phyloP scores from a whole-genome alignment of 495 filamentous ascomycete species.

The Jackrogersella minutella region DNA sequence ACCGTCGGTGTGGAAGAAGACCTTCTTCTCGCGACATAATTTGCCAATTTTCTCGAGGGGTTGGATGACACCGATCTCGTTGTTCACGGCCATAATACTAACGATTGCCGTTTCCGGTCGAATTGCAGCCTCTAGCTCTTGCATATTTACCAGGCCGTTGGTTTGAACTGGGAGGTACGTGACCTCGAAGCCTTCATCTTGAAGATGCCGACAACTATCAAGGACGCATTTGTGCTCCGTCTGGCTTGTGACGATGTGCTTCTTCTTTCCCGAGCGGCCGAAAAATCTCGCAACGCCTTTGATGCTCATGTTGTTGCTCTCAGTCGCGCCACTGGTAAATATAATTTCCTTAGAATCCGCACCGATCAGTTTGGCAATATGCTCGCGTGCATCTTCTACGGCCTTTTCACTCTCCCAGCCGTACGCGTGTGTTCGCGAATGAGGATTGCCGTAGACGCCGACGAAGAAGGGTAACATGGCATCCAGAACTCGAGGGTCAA shows the following conservation, averaged over 20 bases:
- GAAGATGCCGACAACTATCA: slow-evolving; percentile 94
- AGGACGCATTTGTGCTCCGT: slow-evolving; percentile 99
- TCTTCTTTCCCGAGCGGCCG: slow-evolving; percentile 91
- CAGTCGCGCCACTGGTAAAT: slow-evolving; percentile 96
- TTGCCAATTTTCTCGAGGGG: slow-evolving; percentile 92
- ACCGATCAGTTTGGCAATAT: slow-evolving; percentile 87
- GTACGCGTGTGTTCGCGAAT: slow-evolving; percentile 97
- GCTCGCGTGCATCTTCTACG: slow-evolving; percentile 81
- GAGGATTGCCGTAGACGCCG: slow-evolving; percentile 94
- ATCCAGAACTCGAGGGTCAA: slow-evolving; percentile 92
- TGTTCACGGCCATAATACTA: slow-evolving; percentile 99
- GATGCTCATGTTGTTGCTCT: slow-evolving; percentile 99
- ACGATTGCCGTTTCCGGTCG: slow-evolving; percentile 90
- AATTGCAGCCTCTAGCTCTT: slow-evolving; percentile 88
- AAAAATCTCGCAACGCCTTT: slow-evolving; percentile 98
- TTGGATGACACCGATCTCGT: slow-evolving; percentile 98
- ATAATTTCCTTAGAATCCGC: slow-evolving; percentile 98
- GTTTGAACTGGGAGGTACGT: slow-evolving; percentile 91
- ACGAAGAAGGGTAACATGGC: slow-evolving; percentile 96
- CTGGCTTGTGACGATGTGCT: slow-evolving; percentile 95
- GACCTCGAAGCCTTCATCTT: slow-evolving; percentile 95
- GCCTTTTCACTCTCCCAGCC: slow-evolving; percentile 98
- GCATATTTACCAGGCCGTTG: slow-evolving; percentile 84
- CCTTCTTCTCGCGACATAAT: slow-evolving; percentile 87
- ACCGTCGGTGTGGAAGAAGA: slow-evolving; percentile 98